These are phyloP conservation scores for Penicillium sp. DNA, from an alignment of 2,329 filamentous ascomycete species.

Conservation along the genomic window DNA sequence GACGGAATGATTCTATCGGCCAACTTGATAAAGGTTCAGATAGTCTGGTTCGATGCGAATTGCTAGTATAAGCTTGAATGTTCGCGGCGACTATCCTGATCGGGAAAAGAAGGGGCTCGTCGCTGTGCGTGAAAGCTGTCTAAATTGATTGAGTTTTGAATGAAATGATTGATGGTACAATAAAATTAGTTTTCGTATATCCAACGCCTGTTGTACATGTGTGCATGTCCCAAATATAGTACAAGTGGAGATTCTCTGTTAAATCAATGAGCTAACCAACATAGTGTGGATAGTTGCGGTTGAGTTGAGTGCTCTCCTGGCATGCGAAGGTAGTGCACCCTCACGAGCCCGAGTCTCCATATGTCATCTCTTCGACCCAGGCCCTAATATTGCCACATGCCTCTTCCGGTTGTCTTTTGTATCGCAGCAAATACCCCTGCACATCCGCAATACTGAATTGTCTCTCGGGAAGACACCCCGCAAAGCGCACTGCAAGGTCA, in stretches of 20 bases:
- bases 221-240: too few relatives aligned
- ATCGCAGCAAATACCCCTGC: not conserved
- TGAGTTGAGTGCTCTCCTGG: too few relatives aligned
- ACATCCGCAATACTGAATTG: not conserved
- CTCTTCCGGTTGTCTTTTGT: not conserved
- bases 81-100: slow-evolving; percentile 53
- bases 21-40: slow-evolving; percentile 67
- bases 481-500: not conserved
- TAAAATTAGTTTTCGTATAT: not conserved
- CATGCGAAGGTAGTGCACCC: too few relatives aligned
- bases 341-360: not conserved
- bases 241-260: too few relatives aligned
- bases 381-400: not conserved
- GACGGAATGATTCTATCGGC: slow-evolving; percentile 61
- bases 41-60: slow-evolving; percentile 70
- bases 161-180: not conserved
- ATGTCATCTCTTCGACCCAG: not conserved
- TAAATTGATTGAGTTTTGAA: slow-evolving; percentile 5
- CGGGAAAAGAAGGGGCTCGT: slow-evolving; percentile 55
- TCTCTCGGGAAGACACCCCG: not conserved
- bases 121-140: slow-evolving; percentile 62
- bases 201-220: not conserved
- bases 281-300: too few relatives aligned
- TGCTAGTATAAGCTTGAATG: slow-evolving; percentile 55
- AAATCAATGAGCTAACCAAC: too few relatives aligned